These are phyloP conservation scores for Scleroderma bovista DNA, from an alignment of 768 basidiomycete species.

Conservation along the genomic window DNA sequence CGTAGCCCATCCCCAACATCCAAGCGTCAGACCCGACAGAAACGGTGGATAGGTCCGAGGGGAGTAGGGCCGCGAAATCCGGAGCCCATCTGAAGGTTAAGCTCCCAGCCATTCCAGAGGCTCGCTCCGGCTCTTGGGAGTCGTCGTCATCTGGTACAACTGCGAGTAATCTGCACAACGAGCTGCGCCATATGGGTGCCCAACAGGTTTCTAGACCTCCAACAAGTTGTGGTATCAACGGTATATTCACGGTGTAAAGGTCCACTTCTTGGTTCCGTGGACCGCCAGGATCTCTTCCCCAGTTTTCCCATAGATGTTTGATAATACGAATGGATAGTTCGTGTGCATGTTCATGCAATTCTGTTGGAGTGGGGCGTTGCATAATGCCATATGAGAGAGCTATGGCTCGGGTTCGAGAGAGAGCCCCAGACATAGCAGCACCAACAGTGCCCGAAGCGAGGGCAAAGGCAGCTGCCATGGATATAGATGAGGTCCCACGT, in stretches of 20 bases:
- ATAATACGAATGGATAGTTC: slow-evolving; percentile 62
- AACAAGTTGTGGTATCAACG: slow-evolving; percentile 64
- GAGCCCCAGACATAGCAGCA: slow-evolving; percentile 76
- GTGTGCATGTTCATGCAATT: slow-evolving; percentile 68
- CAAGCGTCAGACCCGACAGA: slow-evolving; percentile 79
- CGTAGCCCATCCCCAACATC: slow-evolving; percentile 66
- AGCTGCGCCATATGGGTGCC: slow-evolving; percentile 83
- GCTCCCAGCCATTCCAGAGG: slow-evolving; percentile 31
- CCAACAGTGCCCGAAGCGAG: slow-evolving; percentile 92
- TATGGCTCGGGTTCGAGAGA: slow-evolving; percentile 69
- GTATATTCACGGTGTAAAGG: slow-evolving; percentile 85
- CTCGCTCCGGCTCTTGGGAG: slow-evolving; percentile 33
- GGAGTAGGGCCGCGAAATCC: slow-evolving; percentile 63
- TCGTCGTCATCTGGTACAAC: slow-evolving; percentile 24
- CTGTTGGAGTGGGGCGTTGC: slow-evolving; percentile 55
- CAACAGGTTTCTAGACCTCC: slow-evolving; percentile 66
- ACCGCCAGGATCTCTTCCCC: slow-evolving; percentile 67
- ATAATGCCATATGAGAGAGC: slow-evolving; percentile 88
- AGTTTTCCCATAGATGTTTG: slow-evolving; percentile 72
- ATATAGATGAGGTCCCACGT: background rate
- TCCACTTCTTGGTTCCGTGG: slow-evolving; percentile 63
- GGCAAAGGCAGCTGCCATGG: slow-evolving; percentile 69
- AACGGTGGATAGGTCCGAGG: slow-evolving; percentile 50
- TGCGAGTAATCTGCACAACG: slow-evolving; percentile 79
- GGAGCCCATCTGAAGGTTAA: slow-evolving; percentile 75